These are phyloP conservation scores for Fusarium incarnatum DNA, from an alignment of 2,329 filamentous ascomycete species.

Conservation along the genomic window DNA sequence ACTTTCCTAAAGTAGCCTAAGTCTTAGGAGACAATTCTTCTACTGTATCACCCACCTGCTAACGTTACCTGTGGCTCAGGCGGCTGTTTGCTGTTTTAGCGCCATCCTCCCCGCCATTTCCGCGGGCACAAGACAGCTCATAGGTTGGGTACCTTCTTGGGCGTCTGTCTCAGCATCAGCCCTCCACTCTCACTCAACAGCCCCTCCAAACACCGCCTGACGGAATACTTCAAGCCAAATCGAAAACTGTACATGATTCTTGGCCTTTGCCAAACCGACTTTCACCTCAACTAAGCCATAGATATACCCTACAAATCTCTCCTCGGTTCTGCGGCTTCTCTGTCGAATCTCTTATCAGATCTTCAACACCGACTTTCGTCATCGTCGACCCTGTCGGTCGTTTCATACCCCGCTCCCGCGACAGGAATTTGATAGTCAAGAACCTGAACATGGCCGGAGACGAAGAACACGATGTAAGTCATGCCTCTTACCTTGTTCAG, in stretches of 20 bases:
- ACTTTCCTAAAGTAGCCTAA: neutral
- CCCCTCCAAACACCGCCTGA: slow-evolving; percentile 36
- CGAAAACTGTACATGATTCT: slow-evolving; percentile 18
- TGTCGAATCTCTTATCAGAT: neutral
- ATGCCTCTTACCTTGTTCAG: neutral
- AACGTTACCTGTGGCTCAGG: neutral
- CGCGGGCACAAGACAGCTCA: slow-evolving; percentile 10
- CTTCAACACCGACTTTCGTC: slow-evolving; percentile 2
- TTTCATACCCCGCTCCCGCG: slow-evolving; percentile 36
- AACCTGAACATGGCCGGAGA: slow-evolving; percentile 43
- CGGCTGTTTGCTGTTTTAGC: slow-evolving; percentile 24
- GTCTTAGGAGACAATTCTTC: neutral
- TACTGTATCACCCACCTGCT: neutral
- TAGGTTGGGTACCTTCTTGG: slow-evolving; percentile 16
- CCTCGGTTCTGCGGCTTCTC: neutral
- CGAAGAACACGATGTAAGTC: slow-evolving; percentile 53
- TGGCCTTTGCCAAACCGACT: slow-evolving; percentile 3
- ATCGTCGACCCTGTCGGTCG: slow-evolving; percentile 6
- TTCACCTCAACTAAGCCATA: slow-evolving; percentile 26
- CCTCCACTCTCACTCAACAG: slow-evolving; percentile 8
- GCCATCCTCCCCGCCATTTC: slow-evolving; percentile 37
- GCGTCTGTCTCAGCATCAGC: slow-evolving; percentile 22
- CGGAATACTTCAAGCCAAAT: slow-evolving; percentile 12
- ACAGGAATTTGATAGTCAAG: slow-evolving; percentile 9
- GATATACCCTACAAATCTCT: neutral